Evolutionary conservation across 192 early-diverging fungal genomes (phyloP), one percentile per base, ranked within the genome.

Genomic region (Geranomyces variabilis): DNA sequence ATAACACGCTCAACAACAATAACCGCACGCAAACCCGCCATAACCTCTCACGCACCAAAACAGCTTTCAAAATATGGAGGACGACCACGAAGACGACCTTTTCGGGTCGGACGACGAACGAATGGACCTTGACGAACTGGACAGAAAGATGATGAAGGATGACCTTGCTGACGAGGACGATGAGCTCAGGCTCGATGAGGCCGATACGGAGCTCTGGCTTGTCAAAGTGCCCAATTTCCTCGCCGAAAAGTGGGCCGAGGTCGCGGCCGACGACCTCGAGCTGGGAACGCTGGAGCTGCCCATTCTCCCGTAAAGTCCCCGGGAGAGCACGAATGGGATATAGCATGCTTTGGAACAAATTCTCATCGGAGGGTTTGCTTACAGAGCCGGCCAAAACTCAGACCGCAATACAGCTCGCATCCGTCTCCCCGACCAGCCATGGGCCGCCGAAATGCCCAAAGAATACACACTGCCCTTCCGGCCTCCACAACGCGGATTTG

Each of bases 171-270:
- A 93, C 22, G 89, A 91, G 46, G 87, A 77, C 12, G 92, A 92
- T 19, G 86, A 89, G 41, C 73, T 93, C n/a, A 28, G 66, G 24
- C 51, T 68, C 0, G 75, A 92, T 69, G 77, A 86, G 21, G 71
- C 68, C 6, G 24, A 63, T 30, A 49, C 68, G 21, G 85, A 94
- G 75, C 89, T 93, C 19, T 97, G 95, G 95, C 87, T 97, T 9
- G 94, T 97, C 36, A 98, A 98, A 76, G 90, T 97, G 21, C 96
- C 96, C 6, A 86, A 83, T 63, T 96, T 96, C 72, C 74, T 97
- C 62, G 93, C 93, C 0, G 90, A 95, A 5, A 87, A 88, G 67
- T 97, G 96, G 96, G 82, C 84, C 47, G 65, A 74, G 49, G 75
- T 88, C 19, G 58, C 58, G 12, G 58, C 22, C 59, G 86, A 89